phyloP scores from a whole-genome alignment of 768 basidiomycete genomes.

The Piloderma croceum region DNA sequence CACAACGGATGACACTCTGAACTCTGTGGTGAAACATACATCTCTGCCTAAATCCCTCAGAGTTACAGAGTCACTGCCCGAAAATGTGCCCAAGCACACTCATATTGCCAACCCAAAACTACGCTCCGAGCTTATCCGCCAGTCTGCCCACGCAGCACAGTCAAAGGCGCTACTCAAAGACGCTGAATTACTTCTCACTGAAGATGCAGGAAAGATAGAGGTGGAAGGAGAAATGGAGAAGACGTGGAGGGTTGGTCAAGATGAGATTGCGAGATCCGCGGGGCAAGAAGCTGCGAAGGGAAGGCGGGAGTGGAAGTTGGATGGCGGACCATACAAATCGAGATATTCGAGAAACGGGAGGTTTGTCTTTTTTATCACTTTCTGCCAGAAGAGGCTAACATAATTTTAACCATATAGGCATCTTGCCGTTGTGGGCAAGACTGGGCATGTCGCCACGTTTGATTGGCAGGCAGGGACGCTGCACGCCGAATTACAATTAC shows the following conservation, averaged over 20 bases:
- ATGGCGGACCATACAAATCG: conserved; percentile 79
- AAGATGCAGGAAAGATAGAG: conserved; percentile 68
- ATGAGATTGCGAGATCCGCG: conserved; percentile 61
- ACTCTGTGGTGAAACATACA: conserved; percentile 55
- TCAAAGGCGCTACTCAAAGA: conserved; percentile 59
- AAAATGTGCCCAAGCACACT: conserved; percentile 42
- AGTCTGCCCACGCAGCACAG: conserved; percentile 58
- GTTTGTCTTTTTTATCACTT: conserved; percentile 35
- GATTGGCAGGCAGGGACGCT: conserved; percentile 87
- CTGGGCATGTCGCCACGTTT: conserved; percentile 87
- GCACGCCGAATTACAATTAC: conserved; percentile 82
- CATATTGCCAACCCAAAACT: conserved; percentile 76
- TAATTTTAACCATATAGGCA: conserved; percentile 44
- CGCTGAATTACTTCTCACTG: conserved; percentile 64
- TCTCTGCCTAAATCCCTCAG: conserved; percentile 66
- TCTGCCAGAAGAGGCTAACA: not conserved
- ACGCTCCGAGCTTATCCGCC: conserved; percentile 58
- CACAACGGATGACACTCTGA: conserved; percentile 42
- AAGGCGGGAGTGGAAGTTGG: conserved; percentile 71
- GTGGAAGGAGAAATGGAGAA: conserved; percentile 76
- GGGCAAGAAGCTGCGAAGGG: conserved; percentile 74
- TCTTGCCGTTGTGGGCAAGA: conserved; percentile 75
- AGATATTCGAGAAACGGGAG: conserved; percentile 90
- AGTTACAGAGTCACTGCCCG: conserved; percentile 40
- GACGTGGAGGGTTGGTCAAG: conserved; percentile 86